Evolutionary conservation across 1,284 basidiomycete genomes (phyloP), one percentile per base, ranked within the genome.

Genomic region (Sanghuangporus baumii): DNA sequence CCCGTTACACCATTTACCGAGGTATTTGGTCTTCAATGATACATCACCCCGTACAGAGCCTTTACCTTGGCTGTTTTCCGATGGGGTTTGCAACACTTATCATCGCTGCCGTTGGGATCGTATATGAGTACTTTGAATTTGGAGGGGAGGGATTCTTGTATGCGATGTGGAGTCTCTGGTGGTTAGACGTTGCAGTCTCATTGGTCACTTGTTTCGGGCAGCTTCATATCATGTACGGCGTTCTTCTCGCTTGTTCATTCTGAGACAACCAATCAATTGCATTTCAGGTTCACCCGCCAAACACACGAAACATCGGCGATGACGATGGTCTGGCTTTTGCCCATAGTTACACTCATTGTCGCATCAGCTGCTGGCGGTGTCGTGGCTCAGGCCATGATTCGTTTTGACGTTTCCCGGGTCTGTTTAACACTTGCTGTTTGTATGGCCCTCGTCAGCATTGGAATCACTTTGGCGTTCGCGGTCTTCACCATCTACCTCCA

Each of bases 51-150:
- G 75, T 79, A 0, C 83, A 87, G 59, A 85, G 87, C 66, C 76
- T 93, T 59, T 93, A 84, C 70, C 78, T 86, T 36, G 86, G 87
- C 11, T 84, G 83, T 26, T 83, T 88, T 60, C 84, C 88, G 0
- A 92, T 93, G 88, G 89, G 83, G 4, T 78, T 81, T 12, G 79
- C 83, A 0, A 92, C 90, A 0, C 75, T 92, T 38, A 79, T 92
- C 62, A 83, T 78, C 47, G 73, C 80, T 48, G 75, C 80, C 2
- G 75, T 81, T 18, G 70, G 74, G 26, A 71, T 81, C 41, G 73
- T 85, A 26, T 70, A 81, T 64, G 68, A 68, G 6, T 71, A 75
- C 55, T 82, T 76, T 64, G 69, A 71, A 47, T 75, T 87, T 60
- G 85, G 84, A 41, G 87, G 87, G 8, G 72, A 70, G 41, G 57